Evolutionary conservation across 202 grass and related monocot species (phyloP).

Genomic region (Zoysia matrella): DNA sequence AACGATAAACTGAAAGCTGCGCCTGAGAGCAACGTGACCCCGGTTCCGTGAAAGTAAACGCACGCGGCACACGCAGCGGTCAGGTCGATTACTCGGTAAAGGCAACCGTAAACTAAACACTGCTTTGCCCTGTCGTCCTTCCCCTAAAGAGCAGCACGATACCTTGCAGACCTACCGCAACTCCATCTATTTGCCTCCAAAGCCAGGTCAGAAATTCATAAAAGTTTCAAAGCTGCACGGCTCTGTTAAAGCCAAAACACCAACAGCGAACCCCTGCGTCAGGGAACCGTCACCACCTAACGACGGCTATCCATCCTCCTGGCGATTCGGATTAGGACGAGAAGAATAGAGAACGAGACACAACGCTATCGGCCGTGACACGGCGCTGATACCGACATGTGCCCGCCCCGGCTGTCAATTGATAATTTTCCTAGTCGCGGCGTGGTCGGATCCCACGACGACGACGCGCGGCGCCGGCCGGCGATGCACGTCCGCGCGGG

Average conservation of each 20-base stretch:
- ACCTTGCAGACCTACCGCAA: background rate
- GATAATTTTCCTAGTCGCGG: conserved; percentile 26
- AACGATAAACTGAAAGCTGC: conserved; percentile 45
- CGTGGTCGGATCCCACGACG: conserved; percentile 41
- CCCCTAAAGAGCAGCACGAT: conserved; percentile 12
- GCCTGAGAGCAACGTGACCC: conserved; percentile 40
- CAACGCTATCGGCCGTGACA: conserved; percentile 14
- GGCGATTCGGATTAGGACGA: background rate
- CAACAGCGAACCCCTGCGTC: background rate
- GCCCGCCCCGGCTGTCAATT: conserved; percentile 21
- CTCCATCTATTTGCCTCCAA: background rate
- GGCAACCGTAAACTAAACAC: background rate
- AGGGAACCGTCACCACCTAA: conserved; percentile 36
- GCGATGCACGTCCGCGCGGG: background rate
- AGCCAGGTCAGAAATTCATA: conserved; percentile 2
- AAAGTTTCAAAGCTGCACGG: background rate
- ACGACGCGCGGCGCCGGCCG: background rate
- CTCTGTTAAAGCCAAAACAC: background rate
- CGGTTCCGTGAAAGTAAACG: conserved; percentile 13
- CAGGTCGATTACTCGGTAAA: conserved; percentile 21
- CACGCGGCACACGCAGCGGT: background rate
- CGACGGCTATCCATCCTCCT: conserved; percentile 13
- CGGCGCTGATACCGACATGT: conserved; percentile 19
- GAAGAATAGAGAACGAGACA: background rate
- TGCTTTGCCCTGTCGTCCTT: background rate